Percentiles rank a stretch among this genome's conserved stretches.
Evolutionary conservation across 768 basidiomycete genomes (phyloP).

Genomic region (Piloderma croceum): DNA sequence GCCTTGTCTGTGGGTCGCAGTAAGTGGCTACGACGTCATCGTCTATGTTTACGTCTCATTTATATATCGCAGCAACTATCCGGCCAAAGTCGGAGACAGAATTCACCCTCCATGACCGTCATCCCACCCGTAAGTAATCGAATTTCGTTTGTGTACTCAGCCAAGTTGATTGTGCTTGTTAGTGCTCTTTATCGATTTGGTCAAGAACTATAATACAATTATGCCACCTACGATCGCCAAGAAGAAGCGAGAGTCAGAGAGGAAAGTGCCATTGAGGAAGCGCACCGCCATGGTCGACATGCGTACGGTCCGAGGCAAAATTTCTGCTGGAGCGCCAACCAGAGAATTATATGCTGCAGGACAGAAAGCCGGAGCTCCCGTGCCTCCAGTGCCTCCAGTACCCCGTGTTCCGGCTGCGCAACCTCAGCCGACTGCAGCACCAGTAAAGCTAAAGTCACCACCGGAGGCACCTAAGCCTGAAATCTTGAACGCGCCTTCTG

Average conservation of each 20-base stretch:
- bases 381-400: conserved; percentile 6
- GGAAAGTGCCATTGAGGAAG: conserved; percentile 77
- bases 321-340: conserved; percentile 66
- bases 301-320: conserved; percentile 73
- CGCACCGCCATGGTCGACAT: conserved; percentile 86
- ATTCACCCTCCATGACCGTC: conserved; percentile 86
- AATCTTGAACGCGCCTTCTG: neutral
- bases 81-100: conserved; percentile 80
- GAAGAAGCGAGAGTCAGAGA: conserved; percentile 84
- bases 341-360: conserved; percentile 70
- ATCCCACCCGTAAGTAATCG: conserved; percentile 59
- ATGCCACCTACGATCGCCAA: conserved; percentile 77
- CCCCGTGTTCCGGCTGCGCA: conserved; percentile 1
- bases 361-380: conserved; percentile 44
- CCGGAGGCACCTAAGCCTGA: conserved; percentile 6
- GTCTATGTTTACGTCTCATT: neutral
- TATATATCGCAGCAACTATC: conserved; percentile 52
- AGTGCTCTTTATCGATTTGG: conserved; percentile 83
- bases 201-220: conserved; percentile 67
- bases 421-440: conserved; percentile 2
- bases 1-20: conserved; percentile 83
- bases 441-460: conserved; percentile 7
- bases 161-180: neutral
- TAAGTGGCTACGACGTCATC: conserved; percentile 34
- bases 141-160: neutral